Evolutionary conservation across 2,329 filamentous ascomycete species (phyloP), one percentile per base, ranked within the genome.

Genomic region (Peltaster fructicola): DNA sequence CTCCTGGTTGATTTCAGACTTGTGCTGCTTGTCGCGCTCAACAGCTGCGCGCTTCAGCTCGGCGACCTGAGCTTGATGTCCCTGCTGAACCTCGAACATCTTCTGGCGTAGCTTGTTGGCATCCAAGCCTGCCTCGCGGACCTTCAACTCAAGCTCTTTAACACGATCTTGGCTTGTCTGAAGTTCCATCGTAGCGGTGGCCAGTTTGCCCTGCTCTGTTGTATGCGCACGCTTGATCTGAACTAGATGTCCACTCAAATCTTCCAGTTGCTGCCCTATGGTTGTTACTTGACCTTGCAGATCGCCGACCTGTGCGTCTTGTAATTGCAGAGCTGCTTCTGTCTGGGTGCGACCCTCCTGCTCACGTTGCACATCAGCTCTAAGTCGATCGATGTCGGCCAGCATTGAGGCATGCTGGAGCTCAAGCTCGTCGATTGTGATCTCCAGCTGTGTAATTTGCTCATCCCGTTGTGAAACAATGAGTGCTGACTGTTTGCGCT

Each of bases 91-190:
- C 23, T 54, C 44, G 37, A 56, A 60, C 5, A 61, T 39, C 38
- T 60, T 61, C 26, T 53, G 49, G 3, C 57, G 55, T 14, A 61
- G 48, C 34, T 57, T 49, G 15, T 61, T 59, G n/a, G 55, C 54
- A 30, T 57, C 48, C 9, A 52, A 41, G 19, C 57, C 56, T n/a
- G 44, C 38, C 11, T 51, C 43, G 12, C 51, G 47, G 4, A 60
- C 37, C 26, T 50, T 51, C 13, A 43, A 25, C 11, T 54, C 47
- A 12, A 59, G 44, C 5, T 48, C 47, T 4, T 48, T 50, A 20
- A 61, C 50, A 26, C 52, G 40, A 6, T 40, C 43, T 26, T 55
- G 52, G 13, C 49, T 47, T 7, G 52, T 47, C 16, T 60, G 55
- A 2, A 61, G 44, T 13, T 50, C 50, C 7, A 38, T 38, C 35